Conservation (phyloP, 768 basidiomycete species). For the Lactarius quietus region DNA sequence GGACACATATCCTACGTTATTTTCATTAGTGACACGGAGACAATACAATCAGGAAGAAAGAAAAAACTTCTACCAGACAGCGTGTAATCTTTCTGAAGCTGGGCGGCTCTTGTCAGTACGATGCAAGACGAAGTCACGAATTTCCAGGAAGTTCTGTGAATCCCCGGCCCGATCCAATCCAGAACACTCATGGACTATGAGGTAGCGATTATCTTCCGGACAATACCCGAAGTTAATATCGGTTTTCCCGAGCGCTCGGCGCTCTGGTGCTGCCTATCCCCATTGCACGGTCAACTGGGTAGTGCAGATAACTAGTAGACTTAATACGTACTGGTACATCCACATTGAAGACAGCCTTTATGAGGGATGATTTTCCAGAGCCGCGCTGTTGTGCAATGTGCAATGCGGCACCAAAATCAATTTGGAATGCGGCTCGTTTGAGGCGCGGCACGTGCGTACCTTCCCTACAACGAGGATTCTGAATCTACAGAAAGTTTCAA, state of each 20-base stretch:
- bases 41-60: too few species aligned
- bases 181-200: slow-evolving; percentile 6
- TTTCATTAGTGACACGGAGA: background rate
- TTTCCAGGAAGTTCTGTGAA: background rate
- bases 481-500: background rate
- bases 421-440: too few species aligned
- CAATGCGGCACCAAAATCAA: too few species aligned
- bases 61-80: too few species aligned
- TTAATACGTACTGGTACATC: background rate
- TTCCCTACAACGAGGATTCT: too few species aligned
- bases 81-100: too few species aligned
- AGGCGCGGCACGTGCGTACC: too few species aligned
- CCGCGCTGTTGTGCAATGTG: too few species aligned
- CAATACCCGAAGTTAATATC: background rate
- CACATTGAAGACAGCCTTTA: too few species aligned
- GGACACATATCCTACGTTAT: slow-evolving; percentile 6
- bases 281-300: background rate
- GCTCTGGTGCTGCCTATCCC: background rate
- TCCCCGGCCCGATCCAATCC: background rate
- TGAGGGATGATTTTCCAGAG: too few species aligned
- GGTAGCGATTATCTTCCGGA: background rate
- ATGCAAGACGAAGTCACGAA: background rate
- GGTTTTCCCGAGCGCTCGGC: too few species aligned
- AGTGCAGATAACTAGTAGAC: background rate
- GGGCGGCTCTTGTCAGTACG: background rate